Evolutionary conservation across 768 basidiomycete genomes (phyloP).

Genomic region (Rhizopogon rudus): DNA sequence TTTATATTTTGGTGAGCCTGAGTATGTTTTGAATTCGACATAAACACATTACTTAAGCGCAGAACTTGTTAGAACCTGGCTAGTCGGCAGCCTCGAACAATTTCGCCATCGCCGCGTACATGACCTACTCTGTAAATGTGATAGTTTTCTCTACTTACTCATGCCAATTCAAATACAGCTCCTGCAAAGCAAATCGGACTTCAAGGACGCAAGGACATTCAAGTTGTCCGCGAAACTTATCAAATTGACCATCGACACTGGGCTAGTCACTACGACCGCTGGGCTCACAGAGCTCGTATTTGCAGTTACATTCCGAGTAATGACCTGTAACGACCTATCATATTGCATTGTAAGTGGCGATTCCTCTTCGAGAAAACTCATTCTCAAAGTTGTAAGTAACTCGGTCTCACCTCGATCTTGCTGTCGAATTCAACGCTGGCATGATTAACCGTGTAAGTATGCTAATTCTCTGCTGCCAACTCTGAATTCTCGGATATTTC

Average conservation of each 20-base stretch:
- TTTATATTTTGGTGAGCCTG: constrained; percentile 6
- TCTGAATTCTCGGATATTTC: constrained; percentile 10
- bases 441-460: constrained; percentile 4
- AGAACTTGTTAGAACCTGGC: constrained; percentile 12
- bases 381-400: not conserved
- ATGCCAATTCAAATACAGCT: constrained; percentile 7
- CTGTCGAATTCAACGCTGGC: not conserved
- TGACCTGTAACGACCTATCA: constrained; percentile 2
- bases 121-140: constrained; percentile 9
- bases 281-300: constrained; percentile 14
- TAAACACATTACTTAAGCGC: not conserved
- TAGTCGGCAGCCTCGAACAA: constrained; percentile 15
- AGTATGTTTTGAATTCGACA: not conserved
- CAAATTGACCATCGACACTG: constrained; percentile 16
- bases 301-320: not conserved
- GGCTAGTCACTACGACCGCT: constrained; percentile 15
- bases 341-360: constrained; percentile 13
- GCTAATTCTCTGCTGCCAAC: constrained; percentile 13
- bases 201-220: not conserved
- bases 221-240: too few species aligned
- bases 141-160: not conserved
- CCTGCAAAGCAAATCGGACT: constrained; percentile 5
- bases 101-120: constrained; percentile 15
- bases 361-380: not conserved
- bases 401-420: not conserved